Percentiles rank a stretch among this genome's conserved stretches.
phyloP scores from a whole-genome alignment of 805 yeast species.

The Yamadazyma endophytica region DNA sequence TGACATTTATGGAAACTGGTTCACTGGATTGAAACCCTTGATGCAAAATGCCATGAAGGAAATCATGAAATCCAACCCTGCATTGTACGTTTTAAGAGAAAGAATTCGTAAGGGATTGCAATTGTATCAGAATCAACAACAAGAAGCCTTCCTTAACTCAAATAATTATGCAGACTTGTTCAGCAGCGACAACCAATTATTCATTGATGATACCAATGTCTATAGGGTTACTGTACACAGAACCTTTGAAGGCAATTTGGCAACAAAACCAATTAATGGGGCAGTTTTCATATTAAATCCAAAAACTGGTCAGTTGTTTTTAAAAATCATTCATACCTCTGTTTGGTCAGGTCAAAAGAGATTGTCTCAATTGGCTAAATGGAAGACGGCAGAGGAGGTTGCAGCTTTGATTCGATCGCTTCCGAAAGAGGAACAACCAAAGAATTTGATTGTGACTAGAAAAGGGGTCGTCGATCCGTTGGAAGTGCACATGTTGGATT shows the following conservation, averaged over 20 bases:
- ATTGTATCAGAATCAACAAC: constrained; percentile 88
- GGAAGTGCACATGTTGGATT: constrained; percentile 95
- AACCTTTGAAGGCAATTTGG: constrained; percentile 87
- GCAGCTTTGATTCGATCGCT: constrained; percentile 85
- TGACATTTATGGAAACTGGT: constrained; percentile 97
- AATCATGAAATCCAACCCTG: constrained; percentile 93
- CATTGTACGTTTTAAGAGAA: constrained; percentile 85
- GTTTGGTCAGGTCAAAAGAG: constrained; percentile 98
- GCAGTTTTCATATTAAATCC: constrained; percentile 89
- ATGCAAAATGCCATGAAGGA: constrained; percentile 90
- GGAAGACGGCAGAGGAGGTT: constrained; percentile 98
- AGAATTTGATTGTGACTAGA: constrained; percentile 84
- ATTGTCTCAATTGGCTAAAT: constrained; percentile 86
- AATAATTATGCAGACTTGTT: constrained; percentile 87
- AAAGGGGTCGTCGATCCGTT: constrained; percentile 91
- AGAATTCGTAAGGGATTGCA: constrained; percentile 92
- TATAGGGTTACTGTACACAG: constrained; percentile 89
- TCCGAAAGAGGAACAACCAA: constrained; percentile 93
- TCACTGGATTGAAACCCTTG: constrained; percentile 87
- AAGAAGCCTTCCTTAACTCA: constrained; percentile 85
- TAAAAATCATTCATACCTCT: constrained; percentile 87
- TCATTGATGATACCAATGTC: constrained; percentile 91
- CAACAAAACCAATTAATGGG: constrained; percentile 92
- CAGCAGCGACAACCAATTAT: constrained; percentile 75
- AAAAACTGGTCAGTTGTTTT: constrained; percentile 80